Evolutionary conservation across 2,329 filamentous ascomycete genomes (phyloP), one percentile per base, ranked within the genome.

Genomic region (Colletotrichum zoysiae): DNA sequence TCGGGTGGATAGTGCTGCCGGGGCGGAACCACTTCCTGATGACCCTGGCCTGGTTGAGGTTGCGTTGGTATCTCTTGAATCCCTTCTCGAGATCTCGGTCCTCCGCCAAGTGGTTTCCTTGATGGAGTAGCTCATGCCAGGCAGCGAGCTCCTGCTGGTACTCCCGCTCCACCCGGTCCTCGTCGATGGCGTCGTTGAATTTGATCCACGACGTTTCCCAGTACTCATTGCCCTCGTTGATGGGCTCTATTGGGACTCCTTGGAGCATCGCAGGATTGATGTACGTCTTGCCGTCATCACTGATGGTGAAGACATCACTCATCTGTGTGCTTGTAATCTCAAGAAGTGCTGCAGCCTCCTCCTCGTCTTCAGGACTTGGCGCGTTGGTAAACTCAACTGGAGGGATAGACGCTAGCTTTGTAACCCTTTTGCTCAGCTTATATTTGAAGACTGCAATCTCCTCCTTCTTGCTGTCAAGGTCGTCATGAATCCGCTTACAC

Each of bases 11-110:
- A 0, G 51, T 50, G 2, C 76, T 74, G 1, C 73, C 62, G 0
- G 69, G 63, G 0, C 79, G 78, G 60, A 83, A 84, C 3, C 82
- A 74, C 23, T 79, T 79, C 55, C 79, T 82, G 48, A 76, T 78
- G 26, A 80, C 77, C 8, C 79, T 81, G 56, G 81, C 78, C 12
- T 73, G 67, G 46, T 78, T 78, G 0, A 75, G 55, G 60, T 81
- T 80, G 40, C 65, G 69, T 20, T 71, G 40, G 4, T 58, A 65
- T 4, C 70, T 65, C 2, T 56, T 55, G 30, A 76, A 35, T 0
- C 6, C 26, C 9, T 73, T 70, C 33, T 77, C 70, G 3, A 44
- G 38, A 5, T 60, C 42, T 20, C 64, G 35, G 2, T 46, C n/a
- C 8, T 59, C 33, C 18, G 38, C 26, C 5, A 58, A 51, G 26